Percentiles rank a stretch among this genome's conserved stretches.
phyloP scores from a whole-genome alignment of 1,284 basidiomycete species.

The Sporisorium iseilematis-ciliati region DNA sequence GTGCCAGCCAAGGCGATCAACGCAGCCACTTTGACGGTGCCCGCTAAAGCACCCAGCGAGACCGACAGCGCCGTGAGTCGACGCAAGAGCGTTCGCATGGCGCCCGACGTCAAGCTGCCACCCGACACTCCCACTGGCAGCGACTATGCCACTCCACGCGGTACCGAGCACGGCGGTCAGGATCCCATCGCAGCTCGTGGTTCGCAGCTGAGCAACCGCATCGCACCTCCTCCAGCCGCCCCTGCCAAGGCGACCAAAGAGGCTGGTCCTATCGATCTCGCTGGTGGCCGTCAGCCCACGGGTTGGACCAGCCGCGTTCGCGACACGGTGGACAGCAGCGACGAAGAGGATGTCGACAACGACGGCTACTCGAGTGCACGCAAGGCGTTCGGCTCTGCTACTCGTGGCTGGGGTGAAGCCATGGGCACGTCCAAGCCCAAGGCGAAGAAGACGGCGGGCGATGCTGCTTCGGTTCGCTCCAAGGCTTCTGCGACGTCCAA shows the following conservation, averaged over 20 bases:
- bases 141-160: conserved; percentile 29
- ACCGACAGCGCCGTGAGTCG: conserved; percentile 41
- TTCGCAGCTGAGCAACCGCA: conserved; percentile 46
- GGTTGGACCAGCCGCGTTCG: conserved; percentile 64
- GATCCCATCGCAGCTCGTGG: conserved; percentile 42
- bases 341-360: conserved; percentile 58
- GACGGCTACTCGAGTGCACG: conserved; percentile 61
- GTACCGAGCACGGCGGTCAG: conserved; percentile 44
- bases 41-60: conserved; percentile 42
- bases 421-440: conserved; percentile 52
- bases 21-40: conserved; percentile 11
- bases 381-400: conserved; percentile 62
- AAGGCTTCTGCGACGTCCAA: conserved; percentile 33
- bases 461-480: conserved; percentile 39
- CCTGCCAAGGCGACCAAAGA: conserved; percentile 40
- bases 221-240: conserved; percentile 57
- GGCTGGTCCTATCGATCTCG: conserved; percentile 47
- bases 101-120: conserved; percentile 62
- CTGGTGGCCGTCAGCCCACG: conserved; percentile 39
- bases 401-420: conserved; percentile 57
- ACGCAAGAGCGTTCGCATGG: conserved; percentile 67
- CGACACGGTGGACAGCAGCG: conserved; percentile 48
- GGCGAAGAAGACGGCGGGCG: conserved; percentile 31
- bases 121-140: conserved; percentile 57
- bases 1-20: conserved; percentile 20